Evolutionary conservation across 2,329 filamentous ascomycete species (phyloP).

Genomic region (Beauveria rudraprayagi): DNA sequence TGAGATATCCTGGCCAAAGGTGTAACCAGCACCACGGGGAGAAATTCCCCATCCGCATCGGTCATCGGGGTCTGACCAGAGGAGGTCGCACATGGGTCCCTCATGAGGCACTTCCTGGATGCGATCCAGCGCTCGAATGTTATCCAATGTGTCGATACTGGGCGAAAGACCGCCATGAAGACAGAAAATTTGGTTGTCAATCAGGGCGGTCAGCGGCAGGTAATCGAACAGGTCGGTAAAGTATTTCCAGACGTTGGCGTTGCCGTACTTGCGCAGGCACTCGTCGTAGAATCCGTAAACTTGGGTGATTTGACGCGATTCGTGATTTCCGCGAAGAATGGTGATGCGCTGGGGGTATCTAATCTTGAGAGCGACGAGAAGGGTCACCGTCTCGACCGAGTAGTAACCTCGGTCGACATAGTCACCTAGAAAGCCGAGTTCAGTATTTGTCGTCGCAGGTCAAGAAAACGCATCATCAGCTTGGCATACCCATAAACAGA

Average conservation of each 20-base stretch:
- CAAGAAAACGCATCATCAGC: background rate
- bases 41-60: constrained; percentile 94
- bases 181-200: constrained; percentile 98
- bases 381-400: constrained; percentile 96
- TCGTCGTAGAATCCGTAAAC: constrained; percentile 99
- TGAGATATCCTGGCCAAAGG: constrained; percentile 93
- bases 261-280: constrained; percentile 95
- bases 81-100: constrained; percentile 93
- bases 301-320: constrained; percentile 94
- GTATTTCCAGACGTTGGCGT: constrained; percentile 98
- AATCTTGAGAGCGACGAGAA: constrained; percentile 93
- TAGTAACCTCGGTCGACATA: constrained; percentile 98
- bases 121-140: constrained; percentile 88
- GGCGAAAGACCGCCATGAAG: constrained; percentile 93
- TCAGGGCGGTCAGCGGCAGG: constrained; percentile 90
- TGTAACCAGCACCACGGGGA: constrained; percentile 88
- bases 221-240: constrained; percentile 99
- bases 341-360: constrained; percentile 94
- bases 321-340: constrained; percentile 94
- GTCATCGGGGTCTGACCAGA: constrained; percentile 98
- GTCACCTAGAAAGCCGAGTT: constrained; percentile 53
- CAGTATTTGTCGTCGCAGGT: background rate
- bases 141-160: constrained; percentile 91
- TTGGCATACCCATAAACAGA: constrained; percentile 71
- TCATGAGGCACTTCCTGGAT: constrained; percentile 99